Percentiles rank a stretch among this genome's conserved stretches.
Evolutionary conservation across 2,329 filamentous ascomycete species (phyloP).

Genomic region (Pseudopithomyces chartarum): DNA sequence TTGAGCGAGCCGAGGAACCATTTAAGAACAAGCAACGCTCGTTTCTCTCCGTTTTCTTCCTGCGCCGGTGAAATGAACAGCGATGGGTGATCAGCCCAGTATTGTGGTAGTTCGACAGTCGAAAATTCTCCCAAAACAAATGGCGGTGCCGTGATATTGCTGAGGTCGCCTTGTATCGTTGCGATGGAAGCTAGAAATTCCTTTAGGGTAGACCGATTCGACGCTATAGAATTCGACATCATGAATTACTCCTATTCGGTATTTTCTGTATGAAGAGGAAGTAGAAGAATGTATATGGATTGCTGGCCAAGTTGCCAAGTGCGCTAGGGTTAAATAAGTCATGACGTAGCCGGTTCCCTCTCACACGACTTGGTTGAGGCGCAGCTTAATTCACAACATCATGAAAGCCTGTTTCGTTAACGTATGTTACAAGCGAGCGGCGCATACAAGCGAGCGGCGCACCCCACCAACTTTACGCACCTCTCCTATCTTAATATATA

Average conservation of each 20-base stretch:
- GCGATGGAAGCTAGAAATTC: slow-evolving; percentile 48
- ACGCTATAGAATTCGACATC: slow-evolving; percentile 28
- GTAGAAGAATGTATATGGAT: not conserved
- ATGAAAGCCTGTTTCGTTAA: no score
- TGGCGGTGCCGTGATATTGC: slow-evolving; percentile 54
- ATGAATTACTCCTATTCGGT: no score
- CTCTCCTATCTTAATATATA: not conserved
- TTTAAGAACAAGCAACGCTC: slow-evolving; percentile 54
- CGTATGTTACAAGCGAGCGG: no score
- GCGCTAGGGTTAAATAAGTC: slow-evolving; percentile 3
- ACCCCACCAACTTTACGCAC: not conserved
- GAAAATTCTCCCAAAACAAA: slow-evolving; percentile 53
- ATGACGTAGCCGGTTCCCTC: slow-evolving; percentile 7
- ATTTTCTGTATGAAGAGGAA: not conserved
- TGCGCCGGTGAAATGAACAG: slow-evolving; percentile 53
- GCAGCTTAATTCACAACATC: not conserved
- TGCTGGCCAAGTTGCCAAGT: not conserved
- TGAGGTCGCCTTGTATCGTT: slow-evolving; percentile 53
- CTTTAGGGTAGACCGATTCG: slow-evolving; percentile 37
- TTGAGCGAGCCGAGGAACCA: slow-evolving; percentile 55
- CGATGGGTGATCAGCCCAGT: slow-evolving; percentile 52
- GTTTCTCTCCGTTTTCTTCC: slow-evolving; percentile 45
- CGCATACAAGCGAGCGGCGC: not conserved
- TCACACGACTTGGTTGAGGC: not conserved
- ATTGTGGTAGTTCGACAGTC: slow-evolving; percentile 53